phyloP scores from a whole-genome alignment of 1,284 basidiomycete species.

The Papiliotrema flavescens region DNA sequence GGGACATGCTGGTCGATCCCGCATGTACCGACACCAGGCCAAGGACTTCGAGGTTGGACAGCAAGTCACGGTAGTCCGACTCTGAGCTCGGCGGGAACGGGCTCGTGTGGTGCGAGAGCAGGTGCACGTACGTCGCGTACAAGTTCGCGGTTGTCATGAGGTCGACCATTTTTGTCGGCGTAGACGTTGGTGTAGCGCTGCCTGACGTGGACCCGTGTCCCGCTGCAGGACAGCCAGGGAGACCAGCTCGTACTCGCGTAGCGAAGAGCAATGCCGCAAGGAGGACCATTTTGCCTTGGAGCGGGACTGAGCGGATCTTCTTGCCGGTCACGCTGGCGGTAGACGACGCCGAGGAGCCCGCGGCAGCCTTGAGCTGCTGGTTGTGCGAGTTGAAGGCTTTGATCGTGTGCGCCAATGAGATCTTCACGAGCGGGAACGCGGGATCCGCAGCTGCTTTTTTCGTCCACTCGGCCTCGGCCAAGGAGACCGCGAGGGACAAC shows the following conservation, averaged over 20 bases:
- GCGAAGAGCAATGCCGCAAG: slow-evolving; percentile 40
- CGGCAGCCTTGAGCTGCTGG: slow-evolving; percentile 40
- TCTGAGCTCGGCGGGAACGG: slow-evolving; percentile 46
- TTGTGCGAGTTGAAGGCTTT: slow-evolving; percentile 45
- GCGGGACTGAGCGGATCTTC: slow-evolving; percentile 44
- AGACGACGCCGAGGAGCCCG: slow-evolving; percentile 26
- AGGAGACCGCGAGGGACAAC: slow-evolving; percentile 39
- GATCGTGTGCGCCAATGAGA: slow-evolving; percentile 39
- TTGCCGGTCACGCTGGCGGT: slow-evolving; percentile 16
- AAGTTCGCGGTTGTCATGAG: slow-evolving; percentile 26
- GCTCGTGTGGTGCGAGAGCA: slow-evolving; percentile 31
- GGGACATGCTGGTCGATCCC: slow-evolving; percentile 13
- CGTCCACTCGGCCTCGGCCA: slow-evolving; percentile 46
- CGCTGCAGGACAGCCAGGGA: slow-evolving; percentile 31
- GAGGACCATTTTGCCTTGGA: slow-evolving; percentile 48
- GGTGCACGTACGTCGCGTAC: slow-evolving; percentile 42
- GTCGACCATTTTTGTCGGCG: slow-evolving; percentile 12
- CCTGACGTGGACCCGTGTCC: slow-evolving; percentile 6
- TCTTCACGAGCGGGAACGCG: slow-evolving; percentile 29
- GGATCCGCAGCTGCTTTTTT: slow-evolving; percentile 26
- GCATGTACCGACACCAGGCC: slow-evolving; percentile 30
- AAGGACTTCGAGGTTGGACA: slow-evolving; percentile 46
- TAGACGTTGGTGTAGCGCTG: slow-evolving; percentile 18
- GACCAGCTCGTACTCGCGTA: slow-evolving; percentile 26
- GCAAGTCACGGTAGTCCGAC: slow-evolving; percentile 46